phyloP scores from a whole-genome alignment of 306 rosid species.

The Acacia crassicarpa region DNA sequence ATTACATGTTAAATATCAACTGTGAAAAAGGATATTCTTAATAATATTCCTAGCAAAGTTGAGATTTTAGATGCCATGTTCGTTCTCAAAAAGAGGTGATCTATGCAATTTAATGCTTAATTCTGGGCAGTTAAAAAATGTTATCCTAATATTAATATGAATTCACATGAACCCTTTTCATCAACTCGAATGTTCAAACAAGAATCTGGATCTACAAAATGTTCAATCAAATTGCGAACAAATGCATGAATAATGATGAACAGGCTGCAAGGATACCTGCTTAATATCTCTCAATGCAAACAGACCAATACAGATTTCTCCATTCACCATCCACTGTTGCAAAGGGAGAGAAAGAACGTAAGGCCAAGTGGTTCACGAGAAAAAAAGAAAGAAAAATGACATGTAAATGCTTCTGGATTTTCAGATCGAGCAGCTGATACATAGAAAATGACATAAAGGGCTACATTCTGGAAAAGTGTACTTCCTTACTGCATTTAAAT shows the following conservation, averaged over 20 bases:
- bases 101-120: neutral
- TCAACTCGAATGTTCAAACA: constrained; percentile 22
- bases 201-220: constrained; percentile 11
- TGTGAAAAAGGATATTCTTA: neutral
- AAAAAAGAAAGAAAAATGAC: neutral
- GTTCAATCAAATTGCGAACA: constrained; percentile 20
- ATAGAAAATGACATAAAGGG: constrained; percentile 10
- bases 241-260: constrained; percentile 23
- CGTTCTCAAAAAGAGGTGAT: neutral
- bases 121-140: neutral
- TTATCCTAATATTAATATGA: neutral
- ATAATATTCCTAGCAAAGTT: neutral
- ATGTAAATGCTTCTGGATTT: constrained; percentile 19
- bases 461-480: constrained; percentile 13
- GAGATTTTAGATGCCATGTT: neutral
- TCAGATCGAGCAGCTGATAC: neutral
- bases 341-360: constrained; percentile 8
- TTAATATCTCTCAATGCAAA: constrained; percentile 86
- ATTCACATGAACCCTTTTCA: constrained; percentile 11
- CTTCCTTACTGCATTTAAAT: neutral
- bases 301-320: constrained; percentile 97
- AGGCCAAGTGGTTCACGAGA: constrained; percentile 27
- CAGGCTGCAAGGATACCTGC: constrained; percentile 60
- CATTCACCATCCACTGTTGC: constrained; percentile 98
- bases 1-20: neutral